Conservation (phyloP, 495 filamentous ascomycete genomes). For the Parachaetomium inaequale region DNA sequence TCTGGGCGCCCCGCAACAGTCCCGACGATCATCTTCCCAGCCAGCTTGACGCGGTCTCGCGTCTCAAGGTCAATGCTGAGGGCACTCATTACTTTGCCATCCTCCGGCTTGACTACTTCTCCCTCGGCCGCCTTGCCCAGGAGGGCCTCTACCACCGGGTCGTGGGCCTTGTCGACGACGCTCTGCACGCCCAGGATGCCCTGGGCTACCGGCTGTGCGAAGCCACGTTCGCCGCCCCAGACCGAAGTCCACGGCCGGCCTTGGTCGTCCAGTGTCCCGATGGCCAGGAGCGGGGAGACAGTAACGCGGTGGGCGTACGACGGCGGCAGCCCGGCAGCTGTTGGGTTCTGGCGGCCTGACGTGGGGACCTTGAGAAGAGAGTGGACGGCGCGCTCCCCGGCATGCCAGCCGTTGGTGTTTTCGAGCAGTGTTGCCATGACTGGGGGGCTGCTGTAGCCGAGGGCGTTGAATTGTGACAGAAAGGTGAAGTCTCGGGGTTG, state of each 20-base stretch:
- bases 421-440: constrained; percentile 18
- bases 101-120: constrained; percentile 31
- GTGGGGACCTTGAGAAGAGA: constrained; percentile 33
- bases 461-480: not conserved
- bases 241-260: constrained; percentile 69
- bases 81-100: constrained; percentile 51
- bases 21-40: constrained; percentile 32
- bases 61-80: constrained; percentile 65
- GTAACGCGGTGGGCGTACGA: constrained; percentile 52
- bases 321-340: constrained; percentile 51
- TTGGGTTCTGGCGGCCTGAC: constrained; percentile 54
- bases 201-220: constrained; percentile 55
- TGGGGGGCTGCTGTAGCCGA: not conserved
- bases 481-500: not conserved
- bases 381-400: constrained; percentile 34
- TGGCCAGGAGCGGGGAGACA: constrained; percentile 59
- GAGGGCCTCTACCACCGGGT: constrained; percentile 62
- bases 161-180: constrained; percentile 53
- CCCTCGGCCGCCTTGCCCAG: constrained; percentile 38
- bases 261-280: constrained; percentile 63
- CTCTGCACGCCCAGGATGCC: constrained; percentile 58
- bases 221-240: constrained; percentile 67
- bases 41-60: constrained; percentile 63
- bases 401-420: constrained; percentile 33
- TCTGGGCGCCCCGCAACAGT: constrained; percentile 24